A percentile compares a stretch with the other conserved stretches of the same genome.
phyloP scores from a whole-genome alignment of 768 basidiomycete genomes.

The Coprinopsis marcescibilis region DNA sequence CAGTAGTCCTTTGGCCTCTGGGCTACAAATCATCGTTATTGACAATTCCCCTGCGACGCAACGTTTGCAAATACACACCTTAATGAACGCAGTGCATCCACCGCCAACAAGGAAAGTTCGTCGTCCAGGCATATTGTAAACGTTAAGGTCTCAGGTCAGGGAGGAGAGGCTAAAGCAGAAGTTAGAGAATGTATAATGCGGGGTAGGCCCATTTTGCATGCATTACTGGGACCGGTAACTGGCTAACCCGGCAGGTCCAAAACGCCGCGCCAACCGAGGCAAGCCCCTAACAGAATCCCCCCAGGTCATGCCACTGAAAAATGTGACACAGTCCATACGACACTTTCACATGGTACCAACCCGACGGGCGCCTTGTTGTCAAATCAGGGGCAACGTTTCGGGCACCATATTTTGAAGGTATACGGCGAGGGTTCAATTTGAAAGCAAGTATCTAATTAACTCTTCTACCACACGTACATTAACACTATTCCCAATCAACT shows the following conservation, averaged over 20 bases:
- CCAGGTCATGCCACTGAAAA: too few relatives aligned
- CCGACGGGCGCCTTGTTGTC: not conserved
- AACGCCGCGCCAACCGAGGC: not conserved
- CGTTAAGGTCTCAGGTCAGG: not conserved
- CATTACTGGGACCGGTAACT: too few relatives aligned
- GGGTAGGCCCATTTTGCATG: too few relatives aligned
- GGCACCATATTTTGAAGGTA: not conserved
- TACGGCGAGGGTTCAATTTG: constrained; percentile 3
- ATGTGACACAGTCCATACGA: too few relatives aligned
- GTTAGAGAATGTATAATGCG: not conserved
- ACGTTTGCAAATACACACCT: constrained; percentile 38
- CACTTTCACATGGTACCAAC: too few relatives aligned
- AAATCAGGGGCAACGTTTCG: not conserved
- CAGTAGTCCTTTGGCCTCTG: constrained; percentile 56
- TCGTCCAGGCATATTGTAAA: constrained; percentile 31
- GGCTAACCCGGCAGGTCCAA: too few relatives aligned
- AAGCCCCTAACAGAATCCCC: constrained; percentile 1
- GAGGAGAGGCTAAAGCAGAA: not conserved
- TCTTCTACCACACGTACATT: constrained; percentile 68
- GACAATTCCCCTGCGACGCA: not conserved
- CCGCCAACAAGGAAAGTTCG: constrained; percentile 64
- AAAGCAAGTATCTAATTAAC: constrained; percentile 55
- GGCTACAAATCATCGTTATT: constrained; percentile 37
- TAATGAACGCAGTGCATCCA: constrained; percentile 74
- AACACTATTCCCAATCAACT: constrained; percentile 77